phyloP scores from a whole-genome alignment of 805 yeast genomes.

The Barnettozyma populi region DNA sequence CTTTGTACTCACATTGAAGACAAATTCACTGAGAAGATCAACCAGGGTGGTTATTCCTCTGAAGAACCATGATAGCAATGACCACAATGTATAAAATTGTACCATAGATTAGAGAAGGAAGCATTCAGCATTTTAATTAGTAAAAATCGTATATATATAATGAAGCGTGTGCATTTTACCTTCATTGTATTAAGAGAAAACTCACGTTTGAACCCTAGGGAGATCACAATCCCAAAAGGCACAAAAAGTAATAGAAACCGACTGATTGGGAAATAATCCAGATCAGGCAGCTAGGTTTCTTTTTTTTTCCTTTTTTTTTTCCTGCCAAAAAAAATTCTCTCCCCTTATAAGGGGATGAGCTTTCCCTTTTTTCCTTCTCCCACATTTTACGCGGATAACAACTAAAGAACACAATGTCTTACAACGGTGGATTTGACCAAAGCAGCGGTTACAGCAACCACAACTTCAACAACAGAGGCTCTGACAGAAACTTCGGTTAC shows the following conservation, averaged over 20 bases:
- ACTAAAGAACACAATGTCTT: slow-evolving; percentile 24
- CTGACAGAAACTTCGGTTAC: slow-evolving; percentile 28
- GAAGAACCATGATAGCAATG: slow-evolving; percentile 39
- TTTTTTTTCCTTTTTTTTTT: slow-evolving; percentile 2
- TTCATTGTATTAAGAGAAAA: no score
- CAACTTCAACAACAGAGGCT: slow-evolving; percentile 30
- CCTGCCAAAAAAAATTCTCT: slow-evolving; percentile 1
- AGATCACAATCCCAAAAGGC: no score
- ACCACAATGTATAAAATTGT: not conserved
- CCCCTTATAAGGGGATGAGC: not conserved
- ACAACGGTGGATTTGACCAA: slow-evolving; percentile 26
- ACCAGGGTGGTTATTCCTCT: slow-evolving; percentile 44
- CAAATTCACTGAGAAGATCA: slow-evolving; percentile 64
- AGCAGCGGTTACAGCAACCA: slow-evolving; percentile 28
- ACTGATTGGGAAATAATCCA: not conserved
- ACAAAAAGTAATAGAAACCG: not conserved
- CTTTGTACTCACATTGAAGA: slow-evolving; percentile 81
- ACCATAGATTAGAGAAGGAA: slow-evolving; percentile 1
- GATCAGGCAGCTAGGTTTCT: not conserved
- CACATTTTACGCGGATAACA: not conserved
- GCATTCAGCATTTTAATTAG: not conserved
- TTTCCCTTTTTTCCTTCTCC: not conserved
- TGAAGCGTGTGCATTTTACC: no score
- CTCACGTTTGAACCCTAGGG: no score
- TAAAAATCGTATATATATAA: no score